Conservation (phyloP, 1,284 basidiomycete genomes). For the Austropuccinia psidii region DNA sequence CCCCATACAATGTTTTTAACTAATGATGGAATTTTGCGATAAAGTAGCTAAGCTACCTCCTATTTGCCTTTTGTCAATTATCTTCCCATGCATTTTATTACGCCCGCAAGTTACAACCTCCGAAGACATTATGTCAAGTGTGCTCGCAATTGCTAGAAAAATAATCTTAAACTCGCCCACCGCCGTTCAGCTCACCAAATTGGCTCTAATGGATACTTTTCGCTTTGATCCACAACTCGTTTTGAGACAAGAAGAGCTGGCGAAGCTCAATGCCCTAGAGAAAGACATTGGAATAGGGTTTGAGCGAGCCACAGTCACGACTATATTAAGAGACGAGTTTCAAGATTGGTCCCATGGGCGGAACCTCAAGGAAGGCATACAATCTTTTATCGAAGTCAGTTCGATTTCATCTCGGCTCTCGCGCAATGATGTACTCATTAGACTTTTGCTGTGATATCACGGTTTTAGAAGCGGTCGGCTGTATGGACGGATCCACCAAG, state of each 20-base stretch:
- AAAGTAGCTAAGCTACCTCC: too few species aligned
- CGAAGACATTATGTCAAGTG: slow-evolving; percentile 57
- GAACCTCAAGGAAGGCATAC: slow-evolving; percentile 62
- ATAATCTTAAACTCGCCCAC: slow-evolving; percentile 68
- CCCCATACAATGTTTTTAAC: too few species aligned
- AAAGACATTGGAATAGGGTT: slow-evolving; percentile 52
- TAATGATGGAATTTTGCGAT: too few species aligned
- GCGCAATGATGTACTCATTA: too few species aligned
- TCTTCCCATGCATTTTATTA: too few species aligned
- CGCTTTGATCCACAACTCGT: neutral
- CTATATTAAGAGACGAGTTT: slow-evolving; percentile 54
- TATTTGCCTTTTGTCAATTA: too few species aligned
- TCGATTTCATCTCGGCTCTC: neutral
- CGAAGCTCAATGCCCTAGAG: slow-evolving; percentile 53
- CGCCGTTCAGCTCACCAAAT: slow-evolving; percentile 67
- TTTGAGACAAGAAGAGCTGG: slow-evolving; percentile 41
- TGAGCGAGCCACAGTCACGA: slow-evolving; percentile 55
- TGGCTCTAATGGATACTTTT: slow-evolving; percentile 43
- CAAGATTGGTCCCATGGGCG: slow-evolving; percentile 58
- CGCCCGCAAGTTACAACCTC: slow-evolving; percentile 61
- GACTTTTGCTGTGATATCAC: too few species aligned
- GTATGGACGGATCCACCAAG: too few species aligned
- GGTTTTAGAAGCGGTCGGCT: too few species aligned
- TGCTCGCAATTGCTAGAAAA: slow-evolving; percentile 58
- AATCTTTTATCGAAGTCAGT: slow-evolving; percentile 52